These are phyloP conservation scores for Amanita inopinata DNA, from an alignment of 768 basidiomycete species.

Conservation along the genomic window DNA sequence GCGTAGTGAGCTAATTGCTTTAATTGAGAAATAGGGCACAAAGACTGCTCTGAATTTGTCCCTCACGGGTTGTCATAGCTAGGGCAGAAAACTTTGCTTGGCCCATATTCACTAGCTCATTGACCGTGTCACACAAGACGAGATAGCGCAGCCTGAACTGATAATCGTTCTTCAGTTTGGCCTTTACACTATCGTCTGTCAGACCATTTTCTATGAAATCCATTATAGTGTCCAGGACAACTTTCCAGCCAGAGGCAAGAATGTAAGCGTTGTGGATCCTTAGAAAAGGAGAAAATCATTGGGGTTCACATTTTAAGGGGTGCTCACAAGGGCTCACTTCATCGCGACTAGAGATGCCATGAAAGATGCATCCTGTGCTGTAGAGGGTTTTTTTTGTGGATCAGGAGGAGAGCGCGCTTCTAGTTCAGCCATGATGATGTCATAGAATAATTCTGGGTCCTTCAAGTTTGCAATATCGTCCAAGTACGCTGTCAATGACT, in stretches of 20 bases:
- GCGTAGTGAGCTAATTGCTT: conserved; percentile 51
- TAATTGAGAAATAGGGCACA: neutral
- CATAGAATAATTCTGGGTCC: conserved; percentile 54
- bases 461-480: conserved; percentile 62
- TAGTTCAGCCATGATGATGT: conserved; percentile 48
- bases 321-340: conserved; percentile 29
- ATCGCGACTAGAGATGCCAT: conserved; percentile 52
- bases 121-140: conserved; percentile 53
- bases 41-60: conserved; percentile 5
- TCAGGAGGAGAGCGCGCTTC: conserved; percentile 35
- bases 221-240: conserved; percentile 51
- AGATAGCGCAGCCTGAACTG: conserved; percentile 52
- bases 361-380: conserved; percentile 32
- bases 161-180: conserved; percentile 41
- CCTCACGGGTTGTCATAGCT: conserved; percentile 61
- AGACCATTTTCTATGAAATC: conserved; percentile 47
- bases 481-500: conserved; percentile 39
- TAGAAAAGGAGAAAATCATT: conserved; percentile 3
- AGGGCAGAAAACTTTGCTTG: conserved; percentile 62
- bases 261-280: conserved; percentile 80
- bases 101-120: conserved; percentile 44
- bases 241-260: conserved; percentile 76
- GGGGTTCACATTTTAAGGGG: neutral
- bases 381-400: conserved; percentile 18
- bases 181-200: conserved; percentile 40